phyloP scores from a whole-genome alignment of 345 rosid genomes.

The Hevea brasiliensis region DNA sequence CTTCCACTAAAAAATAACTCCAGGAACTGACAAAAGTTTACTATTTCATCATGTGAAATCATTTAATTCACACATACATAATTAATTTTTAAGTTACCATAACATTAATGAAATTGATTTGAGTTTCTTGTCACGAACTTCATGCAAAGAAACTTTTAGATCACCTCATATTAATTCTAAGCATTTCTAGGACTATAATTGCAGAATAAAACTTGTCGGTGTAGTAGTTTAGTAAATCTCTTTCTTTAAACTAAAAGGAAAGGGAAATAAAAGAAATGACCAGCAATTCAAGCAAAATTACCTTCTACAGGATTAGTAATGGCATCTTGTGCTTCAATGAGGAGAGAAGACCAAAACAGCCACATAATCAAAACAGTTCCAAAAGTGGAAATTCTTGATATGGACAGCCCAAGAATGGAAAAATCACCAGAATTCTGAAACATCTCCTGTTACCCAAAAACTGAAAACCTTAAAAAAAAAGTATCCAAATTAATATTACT shows the following conservation, averaged over 20 bases:
- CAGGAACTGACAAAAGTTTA: background rate
- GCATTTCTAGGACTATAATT: background rate
- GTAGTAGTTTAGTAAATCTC: background rate
- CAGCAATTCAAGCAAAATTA: conserved; percentile 9
- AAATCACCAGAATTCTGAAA: conserved; percentile 21
- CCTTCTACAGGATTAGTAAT: conserved; percentile 78
- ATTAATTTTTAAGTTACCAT: background rate
- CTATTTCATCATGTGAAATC: background rate
- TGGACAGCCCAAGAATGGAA: conserved; percentile 18
- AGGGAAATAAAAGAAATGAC: background rate
- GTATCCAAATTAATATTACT: conserved; percentile 2
- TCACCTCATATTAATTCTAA: background rate
- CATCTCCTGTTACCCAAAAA: conserved; percentile 15
- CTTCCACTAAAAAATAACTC: background rate
- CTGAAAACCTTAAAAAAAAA: background rate
- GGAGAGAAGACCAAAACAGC: conserved; percentile 39
- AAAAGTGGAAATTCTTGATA: conserved; percentile 23
- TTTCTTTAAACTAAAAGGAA: background rate
- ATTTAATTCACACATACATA: background rate
- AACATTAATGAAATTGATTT: too few relatives aligned
- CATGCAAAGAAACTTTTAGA: background rate
- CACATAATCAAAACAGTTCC: conserved; percentile 38
- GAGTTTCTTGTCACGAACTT: background rate
- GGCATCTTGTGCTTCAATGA: conserved; percentile 41
- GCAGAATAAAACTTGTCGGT: background rate